A percentile compares a stretch with the other conserved stretches of the same genome.
phyloP scores from a whole-genome alignment of 2,329 filamentous ascomycete species.

The Pseudocercospora crystallina region DNA sequence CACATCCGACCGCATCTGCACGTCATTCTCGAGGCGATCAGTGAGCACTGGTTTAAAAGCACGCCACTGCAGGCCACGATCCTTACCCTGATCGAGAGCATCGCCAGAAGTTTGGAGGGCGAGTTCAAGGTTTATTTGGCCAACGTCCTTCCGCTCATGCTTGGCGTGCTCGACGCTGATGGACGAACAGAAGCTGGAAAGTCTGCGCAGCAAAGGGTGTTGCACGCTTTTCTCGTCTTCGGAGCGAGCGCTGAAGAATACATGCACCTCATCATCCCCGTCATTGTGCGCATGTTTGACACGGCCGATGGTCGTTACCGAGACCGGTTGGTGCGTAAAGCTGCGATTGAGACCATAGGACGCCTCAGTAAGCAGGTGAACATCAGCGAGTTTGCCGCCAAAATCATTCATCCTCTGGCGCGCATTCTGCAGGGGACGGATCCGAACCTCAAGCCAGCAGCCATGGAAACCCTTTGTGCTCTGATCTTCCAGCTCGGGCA shows the following conservation, averaged over 20 bases:
- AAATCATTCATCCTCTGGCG: conserved; percentile 91
- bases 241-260: conserved; percentile 96
- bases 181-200: conserved; percentile 64
- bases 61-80: conserved; percentile 86
- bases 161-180: conserved; percentile 89
- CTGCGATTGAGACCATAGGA: conserved; percentile 90
- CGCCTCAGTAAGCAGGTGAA: conserved; percentile 96
- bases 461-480: conserved; percentile 90
- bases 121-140: conserved; percentile 98
- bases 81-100: conserved; percentile 85
- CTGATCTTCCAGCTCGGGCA: conserved; percentile 94
- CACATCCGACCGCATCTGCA: conserved; percentile 91
- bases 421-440: conserved; percentile 76
- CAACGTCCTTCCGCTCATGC: conserved; percentile 84
- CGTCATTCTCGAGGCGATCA: conserved; percentile 79
- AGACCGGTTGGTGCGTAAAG: conserved; percentile 72
- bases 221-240: conserved; percentile 95
- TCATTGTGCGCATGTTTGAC: conserved; percentile 92
- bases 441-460: conserved; percentile 70
- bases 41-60: conserved; percentile 85
- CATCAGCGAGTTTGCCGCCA: conserved; percentile 91
- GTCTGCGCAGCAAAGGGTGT: conserved; percentile 57
- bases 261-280: conserved; percentile 97
- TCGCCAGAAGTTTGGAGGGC: conserved; percentile 88
- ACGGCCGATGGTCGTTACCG: conserved; percentile 48